Evolutionary conservation across 768 basidiomycete genomes (phyloP), one percentile per base, ranked within the genome.

Genomic region (Podaxis sp.): DNA sequence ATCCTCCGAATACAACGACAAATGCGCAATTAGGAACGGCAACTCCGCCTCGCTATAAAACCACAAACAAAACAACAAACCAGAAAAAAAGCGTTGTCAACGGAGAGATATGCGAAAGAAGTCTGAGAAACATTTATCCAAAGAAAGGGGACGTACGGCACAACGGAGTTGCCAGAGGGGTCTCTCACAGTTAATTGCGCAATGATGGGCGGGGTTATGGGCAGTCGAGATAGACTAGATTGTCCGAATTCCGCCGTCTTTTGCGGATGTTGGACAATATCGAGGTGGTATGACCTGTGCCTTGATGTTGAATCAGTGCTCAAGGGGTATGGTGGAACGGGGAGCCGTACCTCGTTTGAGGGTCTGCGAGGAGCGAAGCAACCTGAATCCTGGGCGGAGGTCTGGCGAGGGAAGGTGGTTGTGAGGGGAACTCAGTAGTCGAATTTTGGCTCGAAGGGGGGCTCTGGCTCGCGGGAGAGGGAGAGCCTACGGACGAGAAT

Each of bases 21-120:
- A 77, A 69, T 94, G 89, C 33, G 93, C 91, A 65, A 96, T 82
- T 49, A 97, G 82, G 75, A 95, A 97, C 4, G 93, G 93, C 48
- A 95, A 79, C 69, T 96, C 95, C 67, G 84, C 80, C 73, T 94
- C 90, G 51, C 95, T 96, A 66, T 62, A 70, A 17, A 13, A 40
- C n/a, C 52, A 4, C 71, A 69, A 68, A 61, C 57, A 49, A 68
- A 61, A 28, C 40, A 52, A 63, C n/a, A 33, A 49, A 26, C 42
- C 49, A 38, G 30, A 59, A 55, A 58, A 44, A 28, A 57, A 30
- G 17, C 19, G 49, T 49, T n/a, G 44, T 60, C 56, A 54, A 51
- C 61, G 39, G 59, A 38, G 46, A 33, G 36, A 44, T 42, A 30
- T 12, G 5, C 60, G 52, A 53, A 53, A 38, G 49, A 26, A 52